These are phyloP conservation scores for Hondaea fermentalgiana DNA, from an alignment of 108 stramenopile genomes.

Conservation along the genomic window DNA sequence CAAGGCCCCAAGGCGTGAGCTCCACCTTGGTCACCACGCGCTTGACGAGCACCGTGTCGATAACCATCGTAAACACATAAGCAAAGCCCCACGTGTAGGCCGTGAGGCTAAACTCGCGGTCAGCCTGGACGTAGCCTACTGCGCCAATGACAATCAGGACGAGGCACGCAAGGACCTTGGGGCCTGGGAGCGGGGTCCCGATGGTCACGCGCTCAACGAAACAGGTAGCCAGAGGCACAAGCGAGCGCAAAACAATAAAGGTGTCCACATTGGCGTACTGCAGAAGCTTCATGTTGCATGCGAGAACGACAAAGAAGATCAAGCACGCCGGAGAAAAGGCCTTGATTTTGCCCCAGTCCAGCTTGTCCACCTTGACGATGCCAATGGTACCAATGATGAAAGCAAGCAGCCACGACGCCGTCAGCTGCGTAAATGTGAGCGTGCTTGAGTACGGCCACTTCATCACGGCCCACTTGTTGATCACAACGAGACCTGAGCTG, in stretches of 20 bases:
- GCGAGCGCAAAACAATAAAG: background rate
- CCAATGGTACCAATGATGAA: background rate
- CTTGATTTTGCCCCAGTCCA: conserved; percentile 1
- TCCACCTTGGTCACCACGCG: background rate
- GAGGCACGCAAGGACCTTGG: background rate
- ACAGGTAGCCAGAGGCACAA: background rate
- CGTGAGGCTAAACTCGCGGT: background rate
- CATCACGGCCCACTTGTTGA: conserved; percentile 13
- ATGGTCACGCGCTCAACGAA: background rate
- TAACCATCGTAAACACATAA: background rate
- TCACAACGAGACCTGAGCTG: background rate
- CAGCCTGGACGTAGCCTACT: conserved; percentile 2
- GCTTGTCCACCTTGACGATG: background rate
- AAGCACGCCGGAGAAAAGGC: conserved; percentile 8
- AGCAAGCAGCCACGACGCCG: conserved; percentile 1
- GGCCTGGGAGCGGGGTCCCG: background rate
- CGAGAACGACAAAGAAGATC: conserved; percentile 11
- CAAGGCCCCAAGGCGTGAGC: conserved; percentile 6
- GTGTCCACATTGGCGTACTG: conserved; percentile 17
- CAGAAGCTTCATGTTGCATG: conserved; percentile 9
- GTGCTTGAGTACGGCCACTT: conserved; percentile 7
- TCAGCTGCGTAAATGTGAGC: background rate
- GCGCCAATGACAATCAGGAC: conserved; percentile 3
- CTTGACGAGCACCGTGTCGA: conserved; percentile 13
- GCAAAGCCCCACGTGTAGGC: background rate